Evolutionary conservation across 768 basidiomycete genomes (phyloP).

Genomic region (Hericium coralloides): DNA sequence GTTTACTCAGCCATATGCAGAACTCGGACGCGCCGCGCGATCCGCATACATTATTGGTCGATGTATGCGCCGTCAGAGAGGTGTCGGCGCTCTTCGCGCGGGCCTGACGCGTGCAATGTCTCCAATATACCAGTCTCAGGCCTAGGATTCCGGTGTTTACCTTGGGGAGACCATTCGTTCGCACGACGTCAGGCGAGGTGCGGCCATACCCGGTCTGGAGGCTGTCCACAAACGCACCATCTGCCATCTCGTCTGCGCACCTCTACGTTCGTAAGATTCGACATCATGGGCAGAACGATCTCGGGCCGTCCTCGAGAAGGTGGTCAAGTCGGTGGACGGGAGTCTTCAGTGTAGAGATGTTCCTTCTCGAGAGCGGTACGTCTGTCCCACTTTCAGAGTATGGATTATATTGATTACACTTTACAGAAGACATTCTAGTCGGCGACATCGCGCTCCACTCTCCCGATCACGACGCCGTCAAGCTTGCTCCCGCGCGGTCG

Average conservation of each 20-base stretch:
- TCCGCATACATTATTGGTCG: slow-evolving; percentile 40
- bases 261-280: slow-evolving; percentile 56
- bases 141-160: slow-evolving; percentile 42
- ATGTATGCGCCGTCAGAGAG: slow-evolving; percentile 39
- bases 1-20: slow-evolving; percentile 28
- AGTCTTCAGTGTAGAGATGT: slow-evolving; percentile 98
- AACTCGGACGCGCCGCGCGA: slow-evolving; percentile 55
- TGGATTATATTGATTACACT: neutral
- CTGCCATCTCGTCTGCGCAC: slow-evolving; percentile 88
- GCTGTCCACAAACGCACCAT: slow-evolving; percentile 92
- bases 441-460: slow-evolving; percentile 98
- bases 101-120: slow-evolving; percentile 90
- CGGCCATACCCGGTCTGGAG: slow-evolving; percentile 83
- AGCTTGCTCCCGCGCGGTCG: slow-evolving; percentile 49
- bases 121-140: slow-evolving; percentile 48
- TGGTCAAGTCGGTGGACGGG: slow-evolving; percentile 76
- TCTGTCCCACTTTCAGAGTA: neutral
- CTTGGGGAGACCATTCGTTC: slow-evolving; percentile 82
- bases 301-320: slow-evolving; percentile 65
- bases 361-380: slow-evolving; percentile 80
- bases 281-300: slow-evolving; percentile 51
- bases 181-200: slow-evolving; percentile 64
- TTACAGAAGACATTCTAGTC: slow-evolving; percentile 62
- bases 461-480: too few relatives aligned
- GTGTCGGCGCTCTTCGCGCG: slow-evolving; percentile 91